These are phyloP conservation scores for Populus ilicifolia DNA, from an alignment of 345 rosid genomes.

Conservation along the genomic window DNA sequence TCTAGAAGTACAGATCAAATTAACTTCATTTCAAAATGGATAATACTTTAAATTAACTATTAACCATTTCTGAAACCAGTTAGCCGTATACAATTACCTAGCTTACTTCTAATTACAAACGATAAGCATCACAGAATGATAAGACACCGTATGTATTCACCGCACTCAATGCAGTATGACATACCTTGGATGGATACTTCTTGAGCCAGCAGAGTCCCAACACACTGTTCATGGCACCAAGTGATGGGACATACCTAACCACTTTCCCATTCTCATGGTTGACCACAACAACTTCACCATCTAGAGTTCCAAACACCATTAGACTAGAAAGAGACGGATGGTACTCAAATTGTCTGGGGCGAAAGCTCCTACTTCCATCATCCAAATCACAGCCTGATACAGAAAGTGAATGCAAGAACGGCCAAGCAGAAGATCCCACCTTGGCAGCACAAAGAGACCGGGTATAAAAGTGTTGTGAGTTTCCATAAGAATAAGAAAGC, in stretches of 20 bases:
- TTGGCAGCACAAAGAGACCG: constrained; percentile 88
- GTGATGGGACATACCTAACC: constrained; percentile 63
- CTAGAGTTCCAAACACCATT: constrained; percentile 89
- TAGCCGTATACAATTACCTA: neutral
- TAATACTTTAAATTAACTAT: neutral
- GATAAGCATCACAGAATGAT: neutral
- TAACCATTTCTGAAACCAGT: neutral
- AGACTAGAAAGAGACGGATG: constrained; percentile 72
- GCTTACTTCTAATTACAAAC: neutral
- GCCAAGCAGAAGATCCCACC: constrained; percentile 81
- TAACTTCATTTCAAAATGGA: neutral
- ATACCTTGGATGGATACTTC: constrained; percentile 74
- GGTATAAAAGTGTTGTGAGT: constrained; percentile 52
- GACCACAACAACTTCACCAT: constrained; percentile 85
- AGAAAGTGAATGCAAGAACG: constrained; percentile 64
- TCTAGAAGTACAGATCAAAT: neutral
- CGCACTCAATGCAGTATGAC: constrained; percentile 8
- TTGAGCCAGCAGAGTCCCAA: constrained; percentile 98
- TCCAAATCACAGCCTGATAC: constrained; percentile 38
- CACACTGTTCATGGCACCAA: constrained; percentile 72
- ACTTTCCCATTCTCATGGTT: constrained; percentile 84
- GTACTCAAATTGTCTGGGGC: constrained; percentile 97
- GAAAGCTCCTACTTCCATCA: constrained; percentile 42
- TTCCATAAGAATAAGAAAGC: constrained; percentile 33
- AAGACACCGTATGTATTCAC: neutral